phyloP scores from a whole-genome alignment of 768 basidiomycete genomes.

The Cystobasidium tubakii region DNA sequence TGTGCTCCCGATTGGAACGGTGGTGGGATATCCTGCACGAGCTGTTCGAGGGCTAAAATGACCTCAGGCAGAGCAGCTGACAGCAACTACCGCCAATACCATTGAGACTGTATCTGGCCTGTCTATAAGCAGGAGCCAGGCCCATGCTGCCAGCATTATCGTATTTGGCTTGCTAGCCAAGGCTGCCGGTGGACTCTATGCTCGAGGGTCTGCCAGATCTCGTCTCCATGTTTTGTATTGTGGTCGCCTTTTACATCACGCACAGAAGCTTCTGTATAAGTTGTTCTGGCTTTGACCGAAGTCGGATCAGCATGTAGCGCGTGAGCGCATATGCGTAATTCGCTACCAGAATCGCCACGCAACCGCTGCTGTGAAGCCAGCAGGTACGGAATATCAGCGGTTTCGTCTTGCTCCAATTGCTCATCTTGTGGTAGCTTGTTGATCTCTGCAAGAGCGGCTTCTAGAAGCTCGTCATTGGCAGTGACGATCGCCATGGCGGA shows the following conservation, averaged over 20 bases:
- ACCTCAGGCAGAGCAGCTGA: conserved; percentile 30
- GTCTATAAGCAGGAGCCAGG: neutral
- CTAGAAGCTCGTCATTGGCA: conserved; percentile 35
- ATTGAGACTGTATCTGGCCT: neutral
- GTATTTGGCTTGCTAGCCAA: neutral
- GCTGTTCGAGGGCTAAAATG: neutral
- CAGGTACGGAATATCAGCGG: conserved; percentile 16
- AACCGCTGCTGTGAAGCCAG: conserved; percentile 23
- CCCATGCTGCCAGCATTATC: too few species aligned
- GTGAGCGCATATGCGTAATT: neutral
- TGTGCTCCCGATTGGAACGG: too few species aligned
- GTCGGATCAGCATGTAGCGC: conserved; percentile 13
- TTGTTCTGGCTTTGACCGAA: neutral
- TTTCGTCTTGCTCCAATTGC: conserved; percentile 19
- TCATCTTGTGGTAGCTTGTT: conserved; percentile 27
- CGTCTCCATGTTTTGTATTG: too few species aligned
- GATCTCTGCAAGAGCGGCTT: conserved; percentile 38
- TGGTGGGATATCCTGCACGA: neutral
- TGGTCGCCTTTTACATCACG: too few species aligned
- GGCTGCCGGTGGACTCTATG: neutral
- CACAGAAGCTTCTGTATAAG: too few species aligned
- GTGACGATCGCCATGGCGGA: conserved; percentile 37
- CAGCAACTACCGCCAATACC: neutral
- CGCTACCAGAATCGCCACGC: neutral
- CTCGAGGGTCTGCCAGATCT: neutral